Evolutionary conservation across 1,139 yeast genomes (phyloP).

Genomic region (Scheffersomyces cryptocercus): DNA sequence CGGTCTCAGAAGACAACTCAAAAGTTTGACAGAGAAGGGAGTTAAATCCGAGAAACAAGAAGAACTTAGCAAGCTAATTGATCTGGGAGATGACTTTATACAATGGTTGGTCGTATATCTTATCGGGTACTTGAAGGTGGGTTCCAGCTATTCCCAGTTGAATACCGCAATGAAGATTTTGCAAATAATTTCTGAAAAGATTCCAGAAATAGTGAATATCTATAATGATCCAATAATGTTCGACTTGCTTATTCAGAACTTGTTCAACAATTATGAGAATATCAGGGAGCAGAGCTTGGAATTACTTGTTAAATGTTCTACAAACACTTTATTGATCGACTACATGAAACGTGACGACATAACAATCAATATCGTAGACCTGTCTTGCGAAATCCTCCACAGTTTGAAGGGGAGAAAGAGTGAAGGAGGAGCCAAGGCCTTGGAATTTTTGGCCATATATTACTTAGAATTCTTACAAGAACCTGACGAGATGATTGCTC

Average conservation of each 20-base stretch:
- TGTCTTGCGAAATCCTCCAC: constrained; percentile 42
- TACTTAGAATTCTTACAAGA: constrained; percentile 14
- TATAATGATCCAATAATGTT: constrained; percentile 35
- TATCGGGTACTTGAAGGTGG: constrained; percentile 54
- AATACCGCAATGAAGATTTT: constrained; percentile 54
- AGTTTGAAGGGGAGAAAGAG: constrained; percentile 70
- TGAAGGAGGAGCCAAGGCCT: constrained; percentile 77
- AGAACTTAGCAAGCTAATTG: constrained; percentile 16
- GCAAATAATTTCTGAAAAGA: constrained; percentile 27
- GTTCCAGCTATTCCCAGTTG: constrained; percentile 66
- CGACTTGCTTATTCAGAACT: constrained; percentile 56
- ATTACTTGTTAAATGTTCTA: constrained; percentile 53
- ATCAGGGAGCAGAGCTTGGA: constrained; percentile 55
- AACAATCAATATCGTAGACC: constrained; percentile 5
- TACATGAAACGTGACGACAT: constrained; percentile 1
- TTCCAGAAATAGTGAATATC: constrained; percentile 27
- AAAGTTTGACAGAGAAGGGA: constrained; percentile 25
- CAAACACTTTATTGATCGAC: neutral
- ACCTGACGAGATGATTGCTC: constrained; percentile 16
- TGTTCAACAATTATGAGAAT: constrained; percentile 75
- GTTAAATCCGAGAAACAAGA: constrained; percentile 4
- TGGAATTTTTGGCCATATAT: constrained; percentile 48
- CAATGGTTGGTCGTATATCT: constrained; percentile 42
- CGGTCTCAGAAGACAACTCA: constrained; percentile 50
- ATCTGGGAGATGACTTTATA: constrained; percentile 40